A percentile compares a stretch with the other conserved stretches of the same genome.
Evolutionary conservation across 192 early-diverging fungal species (phyloP).

Genomic region (Rhizoclosmatium sp.): DNA sequence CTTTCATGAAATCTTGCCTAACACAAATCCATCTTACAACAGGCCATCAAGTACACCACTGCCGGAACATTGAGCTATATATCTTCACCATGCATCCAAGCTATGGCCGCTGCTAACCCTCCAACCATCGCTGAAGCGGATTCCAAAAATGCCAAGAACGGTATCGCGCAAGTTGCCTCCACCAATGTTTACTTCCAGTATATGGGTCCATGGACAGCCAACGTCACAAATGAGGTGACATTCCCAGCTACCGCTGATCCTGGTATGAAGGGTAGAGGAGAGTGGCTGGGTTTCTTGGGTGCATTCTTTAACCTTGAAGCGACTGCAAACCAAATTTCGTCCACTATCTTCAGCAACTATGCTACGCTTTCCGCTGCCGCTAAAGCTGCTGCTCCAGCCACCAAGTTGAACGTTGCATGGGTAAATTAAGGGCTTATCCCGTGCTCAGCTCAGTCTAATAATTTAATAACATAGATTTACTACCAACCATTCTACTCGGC

Average conservation of each 20-base stretch:
- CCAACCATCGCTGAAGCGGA: background rate
- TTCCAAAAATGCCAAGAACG: background rate
- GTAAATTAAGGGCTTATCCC: background rate
- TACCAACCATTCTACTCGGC: background rate
- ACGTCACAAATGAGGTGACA: slow-evolving; percentile 38
- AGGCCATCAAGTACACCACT: slow-evolving; percentile 49
- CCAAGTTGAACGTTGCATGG: slow-evolving; percentile 47
- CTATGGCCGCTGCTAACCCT: slow-evolving; percentile 8
- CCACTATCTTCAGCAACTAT: slow-evolving; percentile 66
- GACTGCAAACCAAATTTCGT: slow-evolving; percentile 53
- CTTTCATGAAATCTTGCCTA: slow-evolving; percentile 11
- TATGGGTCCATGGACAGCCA: slow-evolving; percentile 19
- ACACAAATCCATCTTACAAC: background rate
- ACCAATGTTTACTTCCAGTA: slow-evolving; percentile 22
- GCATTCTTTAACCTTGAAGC: slow-evolving; percentile 71
- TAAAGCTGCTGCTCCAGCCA: slow-evolving; percentile 47
- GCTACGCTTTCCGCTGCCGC: slow-evolving; percentile 50
- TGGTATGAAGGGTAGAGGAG: slow-evolving; percentile 2
- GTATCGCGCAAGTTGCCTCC: slow-evolving; percentile 15
- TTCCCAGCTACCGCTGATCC: slow-evolving; percentile 42
- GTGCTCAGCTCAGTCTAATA: background rate
- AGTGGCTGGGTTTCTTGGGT: slow-evolving; percentile 17
- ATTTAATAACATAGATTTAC: background rate
- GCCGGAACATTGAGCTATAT: slow-evolving; percentile 29
- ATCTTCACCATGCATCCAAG: slow-evolving; percentile 47